These are phyloP conservation scores for Plasmopara muralis DNA, from an alignment of 352 stramenopile genomes.

Conservation along the genomic window DNA sequence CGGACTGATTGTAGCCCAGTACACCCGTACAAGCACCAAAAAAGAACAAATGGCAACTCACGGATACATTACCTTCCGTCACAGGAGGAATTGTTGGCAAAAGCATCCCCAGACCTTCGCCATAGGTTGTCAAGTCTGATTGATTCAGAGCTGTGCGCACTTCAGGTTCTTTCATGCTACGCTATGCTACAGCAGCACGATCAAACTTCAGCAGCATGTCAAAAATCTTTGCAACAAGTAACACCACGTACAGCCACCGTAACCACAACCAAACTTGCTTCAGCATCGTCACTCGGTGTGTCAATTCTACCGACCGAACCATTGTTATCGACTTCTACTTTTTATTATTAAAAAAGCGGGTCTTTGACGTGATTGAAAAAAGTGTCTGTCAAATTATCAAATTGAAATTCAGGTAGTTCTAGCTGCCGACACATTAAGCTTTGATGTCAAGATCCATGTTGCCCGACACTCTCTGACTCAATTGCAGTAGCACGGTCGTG, in stretches of 20 bases:
- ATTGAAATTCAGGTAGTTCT: too few relatives aligned
- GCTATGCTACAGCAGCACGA: conserved; percentile 53
- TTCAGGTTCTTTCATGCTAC: conserved; percentile 77
- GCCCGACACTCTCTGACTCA: too few relatives aligned
- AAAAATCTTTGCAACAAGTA: conserved; percentile 10
- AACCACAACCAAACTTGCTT: conserved; percentile 11
- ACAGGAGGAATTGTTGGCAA: conserved; percentile 70
- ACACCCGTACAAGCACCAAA: conserved; percentile 24
- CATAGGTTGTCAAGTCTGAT: conserved; percentile 66
- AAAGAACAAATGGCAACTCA: conserved; percentile 21
- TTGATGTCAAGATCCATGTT: too few relatives aligned
- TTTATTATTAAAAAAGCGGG: too few relatives aligned
- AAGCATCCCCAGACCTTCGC: conserved; percentile 60
- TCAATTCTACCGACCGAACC: conserved; percentile 55
- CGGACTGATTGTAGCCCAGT: conserved; percentile 7
- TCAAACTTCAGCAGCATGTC: conserved; percentile 16
- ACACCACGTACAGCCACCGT: background rate
- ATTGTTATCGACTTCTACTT: conserved; percentile 28
- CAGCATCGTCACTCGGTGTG: conserved; percentile 24
- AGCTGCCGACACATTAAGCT: too few relatives aligned
- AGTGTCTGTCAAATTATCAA: too few relatives aligned
- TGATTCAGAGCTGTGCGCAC: conserved; percentile 68
- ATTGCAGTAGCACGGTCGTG: too few relatives aligned
- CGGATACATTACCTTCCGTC: conserved; percentile 40
- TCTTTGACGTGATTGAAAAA: too few relatives aligned